Base-by-base conservation (phyloP, 805 yeast species). In the Jamesozyma rosinii region DNA sequence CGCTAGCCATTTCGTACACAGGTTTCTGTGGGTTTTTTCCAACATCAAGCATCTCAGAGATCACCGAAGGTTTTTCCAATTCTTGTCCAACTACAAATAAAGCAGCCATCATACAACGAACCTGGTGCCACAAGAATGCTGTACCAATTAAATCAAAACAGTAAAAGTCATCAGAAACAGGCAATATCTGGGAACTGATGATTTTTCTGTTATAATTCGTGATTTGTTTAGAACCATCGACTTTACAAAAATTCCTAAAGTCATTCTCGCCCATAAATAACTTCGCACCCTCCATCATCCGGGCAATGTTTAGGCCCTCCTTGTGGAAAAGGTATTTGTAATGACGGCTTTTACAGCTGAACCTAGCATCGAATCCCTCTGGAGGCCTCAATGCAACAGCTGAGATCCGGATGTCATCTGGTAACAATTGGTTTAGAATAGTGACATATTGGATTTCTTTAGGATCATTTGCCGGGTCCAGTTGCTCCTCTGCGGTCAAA, bases 121-220 rank as follows among this genome's bases (percentile, higher is more conserved):
- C 98, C 63, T 92, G 98, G 60, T 92, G 97, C 97, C 97, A 92
- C 44, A 92, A 65, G 53, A 92, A 92, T 8, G 97, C 98, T 1
- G 84, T 70, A 0, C 98, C 98, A 48, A 75, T 71, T 42, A 92
- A 66, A 58, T 87, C 88, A 59, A 90, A 78, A 44, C 79, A 81
- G 54, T 70, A 83, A 43, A 75, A 69, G 4, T 74, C 76, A 27
- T 69, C 63, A 13, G 47, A 42, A 2, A 66, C 43, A 8, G 51
- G 53, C 11, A 68, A 48, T 11, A 85, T 79, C 8, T 68, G 59
- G 0, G 87, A 70, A 40, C 68, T 63, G 33, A 73, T 54, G 14
- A 92, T 77, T 9, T 69, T 71, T 55, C 98, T 72, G n/a, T 58
- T 63, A 63, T 75, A 89, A 55, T 85, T 87, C 1, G 82, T 76